Percentiles rank a stretch among this genome's conserved stretches.
Evolutionary conservation across 208 protist genomes (phyloP).

Genomic region (Trypanosoma avium): DNA sequence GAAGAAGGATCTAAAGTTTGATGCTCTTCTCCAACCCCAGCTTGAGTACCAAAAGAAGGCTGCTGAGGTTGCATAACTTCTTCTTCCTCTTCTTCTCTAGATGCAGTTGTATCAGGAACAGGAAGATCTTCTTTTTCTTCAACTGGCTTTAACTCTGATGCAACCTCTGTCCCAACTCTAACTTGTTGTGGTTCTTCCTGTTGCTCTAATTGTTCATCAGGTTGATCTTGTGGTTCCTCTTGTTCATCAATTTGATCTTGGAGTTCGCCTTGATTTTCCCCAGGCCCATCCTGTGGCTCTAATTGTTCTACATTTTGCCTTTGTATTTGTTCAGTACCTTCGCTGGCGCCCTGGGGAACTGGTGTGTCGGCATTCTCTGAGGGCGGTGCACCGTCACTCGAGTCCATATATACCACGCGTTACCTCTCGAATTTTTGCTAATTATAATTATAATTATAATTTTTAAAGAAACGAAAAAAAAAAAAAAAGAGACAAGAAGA

Average conservation of each 20-base stretch:
- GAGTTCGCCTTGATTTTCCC: background rate
- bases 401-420: slow-evolving; percentile 1
- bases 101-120: background rate
- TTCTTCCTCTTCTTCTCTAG: background rate
- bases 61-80: slow-evolving; percentile 2
- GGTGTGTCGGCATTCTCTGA: slow-evolving; percentile 1
- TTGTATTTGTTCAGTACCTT: too few relatives aligned
- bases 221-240: background rate
- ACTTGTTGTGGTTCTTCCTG: slow-evolving; percentile 1
- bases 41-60: slow-evolving; percentile 23
- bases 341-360: too few relatives aligned
- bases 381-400: slow-evolving; percentile 1
- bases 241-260: background rate
- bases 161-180: slow-evolving; percentile 34
- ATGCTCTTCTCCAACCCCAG: slow-evolving; percentile 10
- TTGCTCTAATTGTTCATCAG: background rate
- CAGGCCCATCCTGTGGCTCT: background rate
- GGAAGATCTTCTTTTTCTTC: slow-evolving; percentile 16
- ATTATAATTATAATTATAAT: slow-evolving; percentile 1
- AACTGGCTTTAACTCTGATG: background rate
- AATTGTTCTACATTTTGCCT: background rate
- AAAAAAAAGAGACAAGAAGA: background rate
- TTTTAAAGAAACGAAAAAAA: background rate
- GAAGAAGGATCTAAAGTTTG: background rate
- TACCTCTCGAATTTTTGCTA: slow-evolving; percentile 6